phyloP scores from a whole-genome alignment of 768 basidiomycete genomes.

The Mycena olivaceomarginata region DNA sequence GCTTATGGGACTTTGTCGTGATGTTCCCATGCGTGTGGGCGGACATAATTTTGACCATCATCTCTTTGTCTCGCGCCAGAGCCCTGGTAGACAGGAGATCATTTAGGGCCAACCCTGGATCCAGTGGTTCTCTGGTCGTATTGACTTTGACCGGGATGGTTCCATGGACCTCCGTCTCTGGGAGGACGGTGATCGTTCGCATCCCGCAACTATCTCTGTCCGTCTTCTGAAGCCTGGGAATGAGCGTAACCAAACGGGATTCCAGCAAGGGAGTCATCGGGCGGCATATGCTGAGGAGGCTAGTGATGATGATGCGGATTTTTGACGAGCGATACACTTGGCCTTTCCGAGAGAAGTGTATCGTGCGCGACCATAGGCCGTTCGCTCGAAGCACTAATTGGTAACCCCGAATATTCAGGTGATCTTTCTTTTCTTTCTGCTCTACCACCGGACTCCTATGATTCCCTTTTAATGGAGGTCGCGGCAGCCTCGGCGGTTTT shows the following conservation, averaged over 20 bases:
- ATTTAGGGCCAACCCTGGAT: too few species aligned
- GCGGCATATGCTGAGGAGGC: background rate
- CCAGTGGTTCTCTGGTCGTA: too few species aligned
- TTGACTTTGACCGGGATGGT: too few species aligned
- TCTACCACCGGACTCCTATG: slow-evolving; percentile 40
- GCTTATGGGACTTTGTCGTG: too few species aligned
- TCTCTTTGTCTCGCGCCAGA: too few species aligned
- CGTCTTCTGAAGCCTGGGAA: slow-evolving; percentile 22
- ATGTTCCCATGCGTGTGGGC: too few species aligned
- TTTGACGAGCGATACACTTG: slow-evolving; percentile 28
- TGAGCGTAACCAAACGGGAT: slow-evolving; percentile 21
- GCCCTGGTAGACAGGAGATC: too few species aligned
- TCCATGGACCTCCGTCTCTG: too few species aligned
- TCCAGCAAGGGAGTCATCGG: background rate
- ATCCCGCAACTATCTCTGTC: slow-evolving; percentile 31
- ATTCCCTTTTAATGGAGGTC: slow-evolving; percentile 23
- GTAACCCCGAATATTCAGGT: slow-evolving; percentile 24
- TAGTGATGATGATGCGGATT: slow-evolving; percentile 35
- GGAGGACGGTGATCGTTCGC: slow-evolving; percentile 35
- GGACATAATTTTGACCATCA: too few species aligned
- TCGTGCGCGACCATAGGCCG: slow-evolving; percentile 35
- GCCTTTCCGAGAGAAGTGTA: slow-evolving; percentile 29
- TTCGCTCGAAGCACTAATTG: slow-evolving; percentile 33
- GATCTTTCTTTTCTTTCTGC: slow-evolving; percentile 23
- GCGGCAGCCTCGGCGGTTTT: too few species aligned